Evolutionary conservation across 208 protist species (phyloP), one percentile per base, ranked within the genome.

Genomic region (Crithidia mellificae): DNA sequence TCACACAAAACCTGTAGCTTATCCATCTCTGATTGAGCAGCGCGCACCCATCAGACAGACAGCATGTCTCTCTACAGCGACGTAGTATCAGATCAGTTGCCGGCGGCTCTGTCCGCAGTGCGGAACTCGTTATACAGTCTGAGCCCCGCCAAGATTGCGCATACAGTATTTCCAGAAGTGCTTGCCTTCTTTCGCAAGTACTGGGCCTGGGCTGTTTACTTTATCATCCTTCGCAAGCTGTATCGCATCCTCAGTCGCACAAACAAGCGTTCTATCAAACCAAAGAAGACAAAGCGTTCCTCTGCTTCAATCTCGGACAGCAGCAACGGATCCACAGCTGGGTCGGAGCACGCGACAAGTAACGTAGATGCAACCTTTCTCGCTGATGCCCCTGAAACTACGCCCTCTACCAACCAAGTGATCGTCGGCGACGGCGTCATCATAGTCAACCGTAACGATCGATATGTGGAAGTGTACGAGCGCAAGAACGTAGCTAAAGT

Each of bases 381-480:
- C 12, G 27, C 50, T 19, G 63, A 67, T 6, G 22, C 39, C 29
- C 51, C 54, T 3, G 63, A 67, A 19, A 55, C 27, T 0, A 51
- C 50, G 32, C 75, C 70, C 0, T 30, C 56, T 0, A 64, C 51
- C 2, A 79, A 83, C 39, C 76, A 80, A 27, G 65, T 83, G 29
- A 71, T 88, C 29, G 70, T 83, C 12, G 66, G 70, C n/a, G 83
- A 85, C 49, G 80, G 74, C 17, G 73, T 85, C 41, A 83, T 88
- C 29, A 75, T 88, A 43, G 63, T 88, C 11, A 85, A 88, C 53
- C 83, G 83, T 24, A 78, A 81, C 46, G 78, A 85, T 36, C 63
- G 83, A 8, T 88, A 83, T 38, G 69, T 88, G 3, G 83, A 88
- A 41, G 77, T 88, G 32, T 88, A 88, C 44, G 78, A 84, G 53